These are phyloP conservation scores for Macrotyloma uniflorum DNA, from an alignment of 306 rosid genomes.

Conservation along the genomic window DNA sequence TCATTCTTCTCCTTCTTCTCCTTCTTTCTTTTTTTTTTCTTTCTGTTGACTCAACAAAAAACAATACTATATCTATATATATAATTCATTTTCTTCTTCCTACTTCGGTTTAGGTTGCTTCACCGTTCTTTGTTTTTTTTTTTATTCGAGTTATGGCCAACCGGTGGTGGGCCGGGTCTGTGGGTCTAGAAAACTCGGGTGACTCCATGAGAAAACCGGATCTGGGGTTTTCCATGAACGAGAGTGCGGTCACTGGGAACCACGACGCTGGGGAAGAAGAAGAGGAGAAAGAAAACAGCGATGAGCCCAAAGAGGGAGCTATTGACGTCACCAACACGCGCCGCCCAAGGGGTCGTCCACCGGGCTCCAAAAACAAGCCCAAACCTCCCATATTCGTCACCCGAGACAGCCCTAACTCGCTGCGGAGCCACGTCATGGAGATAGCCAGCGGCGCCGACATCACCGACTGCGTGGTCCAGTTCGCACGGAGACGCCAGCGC, in stretches of 20 bases:
- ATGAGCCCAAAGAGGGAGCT: constrained; percentile 76
- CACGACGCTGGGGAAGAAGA: constrained; percentile 47
- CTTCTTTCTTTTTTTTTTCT: neutral
- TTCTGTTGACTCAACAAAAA: constrained; percentile 11
- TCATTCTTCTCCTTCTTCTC: neutral
- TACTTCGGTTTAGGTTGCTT: neutral
- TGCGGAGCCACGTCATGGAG: constrained; percentile 87
- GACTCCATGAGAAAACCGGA: constrained; percentile 61
- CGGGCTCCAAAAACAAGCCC: constrained; percentile 82
- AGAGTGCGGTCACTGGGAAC: neutral
- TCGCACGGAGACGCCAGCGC: constrained; percentile 70
- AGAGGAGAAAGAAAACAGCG: constrained; percentile 67
- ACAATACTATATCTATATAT: neutral
- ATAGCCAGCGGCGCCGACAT: constrained; percentile 73
- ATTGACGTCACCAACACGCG: constrained; percentile 57
- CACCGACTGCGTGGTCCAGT: constrained; percentile 61
- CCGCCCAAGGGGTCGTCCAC: constrained; percentile 73
- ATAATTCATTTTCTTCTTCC: neutral
- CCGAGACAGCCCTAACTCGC: constrained; percentile 86
- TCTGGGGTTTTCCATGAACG: constrained; percentile 74
- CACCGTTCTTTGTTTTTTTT: no score
- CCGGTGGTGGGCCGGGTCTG: constrained; percentile 83
- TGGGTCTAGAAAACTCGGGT: constrained; percentile 52
- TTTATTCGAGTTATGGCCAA: constrained; percentile 55
- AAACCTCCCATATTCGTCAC: constrained; percentile 80